Base-by-base conservation (phyloP, 2,329 filamentous ascomycete species). In the Neonectria hederae region DNA sequence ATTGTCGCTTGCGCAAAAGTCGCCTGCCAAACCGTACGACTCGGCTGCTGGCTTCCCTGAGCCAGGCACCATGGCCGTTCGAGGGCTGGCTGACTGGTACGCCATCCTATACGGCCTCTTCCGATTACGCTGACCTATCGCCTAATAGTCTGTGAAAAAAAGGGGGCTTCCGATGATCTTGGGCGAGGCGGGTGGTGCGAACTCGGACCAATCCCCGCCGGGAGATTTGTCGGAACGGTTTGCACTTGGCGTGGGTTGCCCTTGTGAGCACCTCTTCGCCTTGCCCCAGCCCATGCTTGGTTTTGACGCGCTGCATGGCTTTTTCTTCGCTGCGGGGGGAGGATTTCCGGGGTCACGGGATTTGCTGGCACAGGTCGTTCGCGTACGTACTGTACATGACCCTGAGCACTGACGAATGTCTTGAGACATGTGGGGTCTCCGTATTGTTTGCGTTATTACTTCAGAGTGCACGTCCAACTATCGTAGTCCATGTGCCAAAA, bases 141-240 rank as follows among this genome's bases (percentile, higher is more conserved):
- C 46, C 67, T 59, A 68, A 70, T 56, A 24, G 8, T 35, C 28
- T 28, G 26, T 9, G 26, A 54, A 64, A 43, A 28, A 43, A 24
- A 11, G 59, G 65, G 68, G 64, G 54, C 55, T 46, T 26, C 59
- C 21, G 59, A 51, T 30, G 40, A 61, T 14, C 7, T 40, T 46
- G 32, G 11, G 51, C 22, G 21, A 26, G 14, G 24, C 14, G 21
- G 21, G 40, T 8, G 32, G 28, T 62, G 69, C 72, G 65, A 73
- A 65, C 55, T 72, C 72, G 72, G 70, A 72, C 72, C 72, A 74
- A 74, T 74, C 69, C 67, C 65, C 62, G 59, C 55, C 48, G 40
- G 66, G 51, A 62, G 60, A 68, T 74, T 74, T 62, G 62, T 57
- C 65, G 43, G 58, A 53, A 59, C 62, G 63, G 65, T 53, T 54